These are phyloP conservation scores for Tylopilus vinaceipallidus DNA, from an alignment of 768 basidiomycete species.

Conservation along the genomic window DNA sequence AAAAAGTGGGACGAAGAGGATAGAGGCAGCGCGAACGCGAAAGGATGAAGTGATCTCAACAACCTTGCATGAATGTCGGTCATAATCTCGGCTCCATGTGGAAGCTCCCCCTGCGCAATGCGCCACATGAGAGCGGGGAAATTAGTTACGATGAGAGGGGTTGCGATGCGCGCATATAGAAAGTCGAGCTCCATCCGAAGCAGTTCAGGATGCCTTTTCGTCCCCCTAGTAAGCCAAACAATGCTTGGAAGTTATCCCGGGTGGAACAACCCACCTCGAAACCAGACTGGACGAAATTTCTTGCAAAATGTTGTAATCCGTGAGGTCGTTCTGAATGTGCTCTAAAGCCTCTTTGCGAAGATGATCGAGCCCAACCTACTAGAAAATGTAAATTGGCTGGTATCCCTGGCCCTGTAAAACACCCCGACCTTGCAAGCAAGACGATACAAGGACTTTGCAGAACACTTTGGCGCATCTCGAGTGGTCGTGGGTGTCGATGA, in stretches of 20 bases:
- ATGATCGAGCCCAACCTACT: constrained; percentile 24
- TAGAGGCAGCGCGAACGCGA: neutral
- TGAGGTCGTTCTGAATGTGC: constrained; percentile 16
- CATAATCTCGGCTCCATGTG: constrained; percentile 21
- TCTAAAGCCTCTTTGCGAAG: constrained; percentile 19
- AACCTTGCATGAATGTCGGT: constrained; percentile 19
- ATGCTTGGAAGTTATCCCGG: too few relatives aligned
- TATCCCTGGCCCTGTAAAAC: neutral
- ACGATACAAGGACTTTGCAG: constrained; percentile 45
- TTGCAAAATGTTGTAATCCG: constrained; percentile 22
- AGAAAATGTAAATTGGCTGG: neutral
- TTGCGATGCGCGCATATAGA: constrained; percentile 8
- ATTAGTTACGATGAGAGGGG: neutral
- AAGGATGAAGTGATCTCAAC: constrained; percentile 6
- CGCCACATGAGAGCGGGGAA: neutral
- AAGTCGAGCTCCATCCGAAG: constrained; percentile 26
- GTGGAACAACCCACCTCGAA: constrained; percentile 12
- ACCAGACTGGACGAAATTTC: constrained; percentile 22
- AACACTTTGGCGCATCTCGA: constrained; percentile 26
- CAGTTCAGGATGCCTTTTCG: constrained; percentile 13
- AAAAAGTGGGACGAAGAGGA: neutral
- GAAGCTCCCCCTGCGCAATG: neutral
- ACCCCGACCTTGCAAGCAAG: constrained; percentile 37
- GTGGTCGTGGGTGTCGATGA: neutral
- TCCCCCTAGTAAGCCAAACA: neutral